Conservation (phyloP, 441 rosid species). For the Eutrema salsugineum region DNA sequence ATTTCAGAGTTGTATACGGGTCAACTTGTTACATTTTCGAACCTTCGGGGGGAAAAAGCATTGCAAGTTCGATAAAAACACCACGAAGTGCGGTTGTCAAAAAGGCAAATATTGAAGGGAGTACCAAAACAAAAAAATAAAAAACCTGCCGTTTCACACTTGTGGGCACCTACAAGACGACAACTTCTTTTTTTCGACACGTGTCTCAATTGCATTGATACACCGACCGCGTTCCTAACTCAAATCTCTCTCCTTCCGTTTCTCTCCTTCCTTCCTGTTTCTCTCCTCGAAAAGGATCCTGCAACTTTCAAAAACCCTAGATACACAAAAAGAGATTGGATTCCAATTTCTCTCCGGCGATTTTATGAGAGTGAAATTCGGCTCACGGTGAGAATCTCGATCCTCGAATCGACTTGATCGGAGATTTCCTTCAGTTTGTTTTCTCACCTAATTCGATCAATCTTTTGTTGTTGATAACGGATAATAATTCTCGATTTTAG, state of each 20-base stretch:
- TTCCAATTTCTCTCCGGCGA: conserved; percentile 12
- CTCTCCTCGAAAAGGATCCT: neutral
- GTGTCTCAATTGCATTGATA: conserved; percentile 1
- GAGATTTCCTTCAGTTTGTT: neutral
- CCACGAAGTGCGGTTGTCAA: conserved; percentile 4
- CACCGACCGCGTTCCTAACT: neutral
- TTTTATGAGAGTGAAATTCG: neutral
- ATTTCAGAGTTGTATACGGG: neutral
- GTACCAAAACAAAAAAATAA: neutral
- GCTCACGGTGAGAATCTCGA: neutral
- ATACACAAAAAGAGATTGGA: neutral
- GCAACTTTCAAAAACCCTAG: conserved; percentile 26
- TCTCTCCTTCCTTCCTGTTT: neutral
- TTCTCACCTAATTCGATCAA: neutral
- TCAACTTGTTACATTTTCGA: neutral
- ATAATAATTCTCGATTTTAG: neutral
- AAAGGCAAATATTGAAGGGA: neutral
- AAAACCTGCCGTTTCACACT: neutral
- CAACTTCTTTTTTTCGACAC: neutral
- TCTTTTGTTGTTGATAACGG: neutral
- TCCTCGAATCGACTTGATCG: conserved; percentile 18
- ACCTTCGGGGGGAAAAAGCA: neutral
- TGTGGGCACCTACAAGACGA: neutral
- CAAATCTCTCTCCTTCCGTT: neutral
- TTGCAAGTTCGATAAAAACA: neutral